These are phyloP conservation scores for Stentor coeruleus DNA, from an alignment of 73 alveolate genomes.

Conservation along the genomic window DNA sequence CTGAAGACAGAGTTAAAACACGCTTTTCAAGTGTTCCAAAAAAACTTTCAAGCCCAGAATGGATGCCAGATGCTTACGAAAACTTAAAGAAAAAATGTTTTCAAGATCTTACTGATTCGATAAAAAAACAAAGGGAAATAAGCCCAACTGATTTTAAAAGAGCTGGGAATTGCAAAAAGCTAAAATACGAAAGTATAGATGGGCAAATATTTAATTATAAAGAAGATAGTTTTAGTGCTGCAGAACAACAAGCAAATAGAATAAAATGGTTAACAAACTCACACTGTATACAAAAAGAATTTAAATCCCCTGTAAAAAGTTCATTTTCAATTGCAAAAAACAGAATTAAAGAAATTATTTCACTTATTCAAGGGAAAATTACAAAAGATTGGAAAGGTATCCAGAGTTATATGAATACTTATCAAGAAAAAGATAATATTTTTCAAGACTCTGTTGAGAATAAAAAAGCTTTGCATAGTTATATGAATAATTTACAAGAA, in stretches of 20 bases:
- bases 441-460: not conserved
- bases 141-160: not conserved
- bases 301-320: not conserved
- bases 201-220: not conserved
- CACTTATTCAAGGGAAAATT: not conserved
- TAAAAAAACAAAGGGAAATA: not conserved
- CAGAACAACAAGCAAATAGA: not conserved
- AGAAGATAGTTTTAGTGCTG: not conserved
- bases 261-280: not conserved
- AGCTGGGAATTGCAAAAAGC: not conserved
- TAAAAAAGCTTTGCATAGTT: not conserved
- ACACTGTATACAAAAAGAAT: not conserved
- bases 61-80: not conserved
- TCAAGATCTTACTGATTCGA: not conserved
- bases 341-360: not conserved
- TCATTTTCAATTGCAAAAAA: not conserved
- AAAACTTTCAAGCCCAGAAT: not conserved
- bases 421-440: too few species aligned
- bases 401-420: not conserved
- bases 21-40: not conserved
- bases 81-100: not conserved
- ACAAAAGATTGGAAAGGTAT: not conserved
- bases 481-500: not conserved
- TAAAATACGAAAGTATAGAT: not conserved
- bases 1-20: not conserved